Base-by-base conservation (phyloP, 2,329 filamentous ascomycete species). In the Penicillium vulpinum region DNA sequence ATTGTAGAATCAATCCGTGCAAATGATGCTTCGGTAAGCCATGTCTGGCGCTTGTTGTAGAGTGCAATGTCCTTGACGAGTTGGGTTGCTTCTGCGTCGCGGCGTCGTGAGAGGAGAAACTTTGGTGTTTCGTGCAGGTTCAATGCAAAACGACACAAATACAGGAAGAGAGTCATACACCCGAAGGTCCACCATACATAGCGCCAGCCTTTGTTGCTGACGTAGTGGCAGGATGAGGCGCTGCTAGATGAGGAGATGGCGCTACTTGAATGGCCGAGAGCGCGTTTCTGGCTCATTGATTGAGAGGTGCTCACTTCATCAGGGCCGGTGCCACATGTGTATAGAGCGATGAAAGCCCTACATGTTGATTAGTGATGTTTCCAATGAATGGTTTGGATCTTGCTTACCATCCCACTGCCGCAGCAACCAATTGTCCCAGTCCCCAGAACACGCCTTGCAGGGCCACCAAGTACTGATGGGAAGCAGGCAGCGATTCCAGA, bases 171-270 rank as follows among this genome's bases (percentile, higher is more conserved):
- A 1, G 63, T 66, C 22, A 64, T 61, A 31, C 61, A 63, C 24
- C 63, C 63, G 21, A 64, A 66, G 8, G 62, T 63, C 63, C 61
- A 66, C 59, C 61, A 64, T 16, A 63, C 51, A 24, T 63, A 66
- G n/a, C 63, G 62, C 63, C 63, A 66, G 29, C 63, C 63, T 63
- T 38, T 38, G 46, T 65, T 65, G 41, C 56, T 57, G 18, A 62
- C 63, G 46, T 64, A 64, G 46, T 64, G 63, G 40, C 62, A 64
- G 16, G 60, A 62, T 21, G 53, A 48, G 51, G 39, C 13, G 39
- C 39, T 41, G 29, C 6, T 6, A 31, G 60, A 62, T 26, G 53
- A 48, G 49, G 39, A 21, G 21, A 11, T 41, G 51, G 39, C 21
- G 21, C 39, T 41, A 21, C 39, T 41, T 21, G 39, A 41, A 41